Base-by-base conservation (phyloP, 495 filamentous ascomycete genomes). In the Daldinia vernicosa region DNA sequence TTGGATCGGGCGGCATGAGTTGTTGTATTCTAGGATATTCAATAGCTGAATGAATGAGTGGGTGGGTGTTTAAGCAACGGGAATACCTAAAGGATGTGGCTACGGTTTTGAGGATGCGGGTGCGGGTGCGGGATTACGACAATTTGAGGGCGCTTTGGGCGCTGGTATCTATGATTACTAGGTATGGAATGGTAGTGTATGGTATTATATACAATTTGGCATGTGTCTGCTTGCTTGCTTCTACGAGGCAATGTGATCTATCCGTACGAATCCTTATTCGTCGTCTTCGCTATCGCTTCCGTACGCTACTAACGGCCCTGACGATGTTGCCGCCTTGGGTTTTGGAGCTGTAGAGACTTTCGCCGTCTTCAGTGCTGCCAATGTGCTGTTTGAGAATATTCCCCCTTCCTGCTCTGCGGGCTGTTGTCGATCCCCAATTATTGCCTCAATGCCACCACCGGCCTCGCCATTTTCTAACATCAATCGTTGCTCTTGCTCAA, bases 21-120 rank as follows among this genome's bases (percentile, higher is more conserved):
- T 97, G 77, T 80, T 99, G 40, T 99, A 99, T 81, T 96, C 92
- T 69, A 89, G 95, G 77, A 98, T 99, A 56, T 99, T 99, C 74
- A 98, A 99, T 77, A 86, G 84, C 60, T 88, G 40, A 50, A n/a
- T n/a, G n/a, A n/a, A n/a, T n/a, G n/a, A n/a, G n/a, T n/a, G n/a
- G n/a, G n/a, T 6, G 35, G 28, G 17, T 6, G 19, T 50, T 54
- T 8, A 11, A 15, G 50, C 6, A 28, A n/a, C 9, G 22, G 15
- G 1, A 14, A 28, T 28, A n/a, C n/a, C n/a, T n/a, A 7, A 7
- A 52, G 47, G 24, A 26, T 1, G 6, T n/a, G 22, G 24, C 14
- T 28, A 26, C 32, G 2, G 32, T 33, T 12, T n/a, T n/a, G n/a
- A n/a, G n/a, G n/a, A n/a, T n/a, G 32, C 9, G 32, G 17, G 45